Evolutionary conservation across 2,329 filamentous ascomycete species (phyloP), one percentile per base, ranked within the genome.

Genomic region (Alternaria postmessia): DNA sequence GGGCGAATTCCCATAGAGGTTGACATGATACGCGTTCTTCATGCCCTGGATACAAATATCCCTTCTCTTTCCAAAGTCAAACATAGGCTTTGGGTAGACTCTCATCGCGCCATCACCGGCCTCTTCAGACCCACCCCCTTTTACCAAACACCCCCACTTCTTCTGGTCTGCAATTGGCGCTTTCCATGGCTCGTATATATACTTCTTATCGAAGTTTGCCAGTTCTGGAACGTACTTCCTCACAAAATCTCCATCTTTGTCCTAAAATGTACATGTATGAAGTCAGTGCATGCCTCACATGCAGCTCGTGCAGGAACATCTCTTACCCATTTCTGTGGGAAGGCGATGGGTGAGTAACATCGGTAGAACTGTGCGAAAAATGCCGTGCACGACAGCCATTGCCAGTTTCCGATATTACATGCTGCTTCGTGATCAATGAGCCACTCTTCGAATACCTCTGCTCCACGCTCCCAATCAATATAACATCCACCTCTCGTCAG

Each of bases 151-250:
- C 0, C 88, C 86, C 57, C 90, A 91, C 69, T 84, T 87, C 74
- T 87, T 90, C 79, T 92, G 88, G 57, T 92, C 90, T 20, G 78
- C 78, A 39, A 89, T 83, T 2, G 88, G 88, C 42, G 90, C 89
- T 72, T 89, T 92, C 88, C 90, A 91, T 6, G 91, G 91, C 81
- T 94, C 91, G 66, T 92, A 94, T 32, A 94, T 92, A 69, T 86
- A 92, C 76, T 90, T 92, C 54, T 84, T 84, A 14, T 88, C 83
- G 63, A 90, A 82, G 0, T 83, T 69, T 58, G 79, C 81, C 39
- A 93, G 78, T 75, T 93, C 91, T 0, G 91, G 90, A 0, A 91
- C 86, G 77, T 87, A 93, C 39, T 80, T 82, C 24, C 87, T 81
- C 47, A 93, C 85, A 60, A 92, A 87, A 3, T 77, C 68, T 0